These are phyloP conservation scores for Saccharomyces paradoxus DNA, from an alignment of 805 yeast genomes.

Conservation along the genomic window DNA sequence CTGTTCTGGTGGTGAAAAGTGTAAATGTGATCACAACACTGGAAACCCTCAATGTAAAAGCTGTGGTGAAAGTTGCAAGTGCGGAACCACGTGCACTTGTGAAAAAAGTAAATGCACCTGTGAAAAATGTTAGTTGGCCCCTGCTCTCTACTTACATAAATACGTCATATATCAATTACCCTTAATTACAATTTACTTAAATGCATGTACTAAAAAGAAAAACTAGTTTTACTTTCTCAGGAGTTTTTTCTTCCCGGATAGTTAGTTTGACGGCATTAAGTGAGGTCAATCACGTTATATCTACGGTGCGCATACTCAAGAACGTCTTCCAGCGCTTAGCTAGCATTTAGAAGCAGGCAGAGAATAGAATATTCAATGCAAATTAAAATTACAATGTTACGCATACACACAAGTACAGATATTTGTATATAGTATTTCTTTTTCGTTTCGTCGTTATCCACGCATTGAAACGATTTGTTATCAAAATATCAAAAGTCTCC, in stretches of 20 bases:
- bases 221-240: no score
- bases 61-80: conserved; percentile 5
- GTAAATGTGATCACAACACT: neutral
- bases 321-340: no score
- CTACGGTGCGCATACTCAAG: neutral
- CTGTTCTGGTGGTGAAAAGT: neutral
- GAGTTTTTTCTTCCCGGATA: neutral
- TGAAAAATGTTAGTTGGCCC: neutral
- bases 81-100: conserved; percentile 1
- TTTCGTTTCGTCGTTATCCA: neutral
- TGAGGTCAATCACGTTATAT: neutral
- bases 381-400: neutral
- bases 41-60: neutral
- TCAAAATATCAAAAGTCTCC: neutral
- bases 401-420: neutral
- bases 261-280: neutral
- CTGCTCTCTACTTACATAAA: neutral
- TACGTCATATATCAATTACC: neutral
- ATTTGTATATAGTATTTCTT: neutral
- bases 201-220: neutral
- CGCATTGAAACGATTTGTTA: neutral
- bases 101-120: neutral
- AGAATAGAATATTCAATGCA: neutral
- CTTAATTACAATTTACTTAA: neutral
- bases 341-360: neutral